These are phyloP conservation scores for Ogataea dorogensis DNA, from an alignment of 805 yeast genomes.

Conservation along the genomic window DNA sequence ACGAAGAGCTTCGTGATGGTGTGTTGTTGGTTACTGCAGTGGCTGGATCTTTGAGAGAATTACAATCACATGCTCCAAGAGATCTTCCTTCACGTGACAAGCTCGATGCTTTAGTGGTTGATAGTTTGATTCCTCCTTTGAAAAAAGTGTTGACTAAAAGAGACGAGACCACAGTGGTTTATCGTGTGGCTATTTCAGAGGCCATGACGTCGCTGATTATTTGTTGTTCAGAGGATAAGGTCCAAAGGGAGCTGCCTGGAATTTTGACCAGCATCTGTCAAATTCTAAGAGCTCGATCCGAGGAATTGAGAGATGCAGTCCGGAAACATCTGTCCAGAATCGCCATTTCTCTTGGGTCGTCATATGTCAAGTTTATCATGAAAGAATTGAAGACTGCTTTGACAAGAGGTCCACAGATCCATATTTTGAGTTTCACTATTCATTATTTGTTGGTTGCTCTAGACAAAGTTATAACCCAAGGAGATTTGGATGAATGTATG, in stretches of 20 bases:
- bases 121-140: constrained; percentile 61
- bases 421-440: constrained; percentile 84
- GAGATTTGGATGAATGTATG: constrained; percentile 71
- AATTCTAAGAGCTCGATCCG: constrained; percentile 78
- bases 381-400: constrained; percentile 77
- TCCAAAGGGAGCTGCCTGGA: constrained; percentile 70
- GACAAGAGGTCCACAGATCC: constrained; percentile 88
- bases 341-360: constrained; percentile 63
- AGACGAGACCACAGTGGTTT: constrained; percentile 75
- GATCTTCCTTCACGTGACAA: constrained; percentile 39
- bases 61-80: constrained; percentile 18
- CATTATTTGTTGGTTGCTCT: constrained; percentile 67
- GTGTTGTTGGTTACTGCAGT: constrained; percentile 58
- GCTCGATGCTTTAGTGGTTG: constrained; percentile 47
- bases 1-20: constrained; percentile 50
- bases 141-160: constrained; percentile 58
- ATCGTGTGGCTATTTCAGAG: constrained; percentile 77
- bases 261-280: constrained; percentile 85
- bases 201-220: constrained; percentile 68
- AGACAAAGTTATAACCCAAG: constrained; percentile 44
- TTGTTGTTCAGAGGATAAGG: constrained; percentile 55
- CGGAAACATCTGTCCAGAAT: constrained; percentile 72
- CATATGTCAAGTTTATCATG: constrained; percentile 69
- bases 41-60: constrained; percentile 42
- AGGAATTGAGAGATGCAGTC: constrained; percentile 83